Evolutionary conservation across 1,284 basidiomycete genomes (phyloP).

Genomic region (Agaricales sp.): DNA sequence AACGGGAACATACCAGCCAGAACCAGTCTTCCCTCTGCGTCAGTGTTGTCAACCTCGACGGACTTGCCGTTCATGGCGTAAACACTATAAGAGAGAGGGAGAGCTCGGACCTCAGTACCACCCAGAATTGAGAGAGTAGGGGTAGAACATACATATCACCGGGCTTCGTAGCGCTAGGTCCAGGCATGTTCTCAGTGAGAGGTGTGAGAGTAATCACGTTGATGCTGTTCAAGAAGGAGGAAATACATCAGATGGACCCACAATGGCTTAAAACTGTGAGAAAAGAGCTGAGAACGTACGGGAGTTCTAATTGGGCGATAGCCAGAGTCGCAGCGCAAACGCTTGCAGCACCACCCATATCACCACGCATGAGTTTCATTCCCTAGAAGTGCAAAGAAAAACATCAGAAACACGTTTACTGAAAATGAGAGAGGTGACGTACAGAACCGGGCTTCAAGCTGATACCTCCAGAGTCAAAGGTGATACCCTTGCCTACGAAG

Average conservation of each 20-base stretch:
- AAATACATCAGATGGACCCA: not conserved
- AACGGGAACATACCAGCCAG: conserved; percentile 46
- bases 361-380: conserved; percentile 77
- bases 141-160: conserved; percentile 57
- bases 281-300: conserved; percentile 30
- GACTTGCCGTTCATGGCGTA: conserved; percentile 87
- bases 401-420: conserved; percentile 1
- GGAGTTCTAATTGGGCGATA: conserved; percentile 73
- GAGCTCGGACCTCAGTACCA: conserved; percentile 6
- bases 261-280: conserved; percentile 2
- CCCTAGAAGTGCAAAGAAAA: conserved; percentile 27
- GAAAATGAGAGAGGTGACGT: conserved; percentile 22
- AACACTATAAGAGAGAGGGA: conserved; percentile 39
- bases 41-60: conserved; percentile 84
- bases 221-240: conserved; percentile 33
- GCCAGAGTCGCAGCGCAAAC: conserved; percentile 67
- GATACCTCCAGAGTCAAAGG: conserved; percentile 86
- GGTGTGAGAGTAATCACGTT: conserved; percentile 70
- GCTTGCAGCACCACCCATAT: conserved; percentile 82
- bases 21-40: conserved; percentile 79
- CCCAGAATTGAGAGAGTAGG: conserved; percentile 4
- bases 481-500: conserved; percentile 85
- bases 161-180: conserved; percentile 80
- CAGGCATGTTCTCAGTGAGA: conserved; percentile 83
- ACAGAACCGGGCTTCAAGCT: conserved; percentile 73